Conservation (phyloP, 257 asterid genomes). For the Lavandula angustifolia region DNA sequence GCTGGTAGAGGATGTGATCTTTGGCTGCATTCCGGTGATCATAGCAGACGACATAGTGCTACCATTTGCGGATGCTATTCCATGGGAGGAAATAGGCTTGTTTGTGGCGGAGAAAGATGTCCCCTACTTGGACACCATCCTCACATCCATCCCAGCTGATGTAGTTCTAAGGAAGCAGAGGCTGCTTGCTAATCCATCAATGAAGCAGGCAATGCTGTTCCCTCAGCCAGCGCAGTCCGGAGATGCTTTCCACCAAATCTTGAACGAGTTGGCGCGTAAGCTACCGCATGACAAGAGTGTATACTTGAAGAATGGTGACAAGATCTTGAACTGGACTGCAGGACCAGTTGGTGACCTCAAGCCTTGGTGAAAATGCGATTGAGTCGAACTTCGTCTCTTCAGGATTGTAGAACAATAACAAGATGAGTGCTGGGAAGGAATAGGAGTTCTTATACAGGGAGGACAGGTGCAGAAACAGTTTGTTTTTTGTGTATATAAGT, state of each 20-base stretch:
- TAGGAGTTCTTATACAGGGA: slow-evolving; percentile 3
- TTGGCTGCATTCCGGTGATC: slow-evolving; percentile 85
- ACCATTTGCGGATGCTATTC: slow-evolving; percentile 69
- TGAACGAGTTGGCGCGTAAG: slow-evolving; percentile 70
- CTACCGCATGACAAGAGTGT: slow-evolving; percentile 43
- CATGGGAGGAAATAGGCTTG: slow-evolving; percentile 58
- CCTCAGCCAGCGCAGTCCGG: slow-evolving; percentile 72
- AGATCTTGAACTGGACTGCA: slow-evolving; percentile 50
- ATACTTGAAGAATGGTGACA: slow-evolving; percentile 41
- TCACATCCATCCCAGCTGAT: slow-evolving; percentile 48
- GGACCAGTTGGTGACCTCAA: slow-evolving; percentile 58
- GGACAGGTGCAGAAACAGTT: slow-evolving; percentile 23
- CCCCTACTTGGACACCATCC: slow-evolving; percentile 54
- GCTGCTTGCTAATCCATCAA: slow-evolving; percentile 51
- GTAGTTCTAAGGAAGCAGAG: slow-evolving; percentile 72
- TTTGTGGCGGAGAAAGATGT: slow-evolving; percentile 53
- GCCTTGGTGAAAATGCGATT: slow-evolving; percentile 54
- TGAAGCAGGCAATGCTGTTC: slow-evolving; percentile 62
- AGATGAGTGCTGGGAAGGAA: neutral
- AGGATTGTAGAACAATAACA: neutral
- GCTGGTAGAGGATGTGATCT: slow-evolving; percentile 77
- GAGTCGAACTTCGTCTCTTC: slow-evolving; percentile 9
- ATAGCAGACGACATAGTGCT: slow-evolving; percentile 83
- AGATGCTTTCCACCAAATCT: slow-evolving; percentile 79
- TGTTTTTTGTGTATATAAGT: slow-evolving; percentile 7